Evolutionary conservation across 2,329 filamentous ascomycete species (phyloP).

Genomic region (Microsporum canis): DNA sequence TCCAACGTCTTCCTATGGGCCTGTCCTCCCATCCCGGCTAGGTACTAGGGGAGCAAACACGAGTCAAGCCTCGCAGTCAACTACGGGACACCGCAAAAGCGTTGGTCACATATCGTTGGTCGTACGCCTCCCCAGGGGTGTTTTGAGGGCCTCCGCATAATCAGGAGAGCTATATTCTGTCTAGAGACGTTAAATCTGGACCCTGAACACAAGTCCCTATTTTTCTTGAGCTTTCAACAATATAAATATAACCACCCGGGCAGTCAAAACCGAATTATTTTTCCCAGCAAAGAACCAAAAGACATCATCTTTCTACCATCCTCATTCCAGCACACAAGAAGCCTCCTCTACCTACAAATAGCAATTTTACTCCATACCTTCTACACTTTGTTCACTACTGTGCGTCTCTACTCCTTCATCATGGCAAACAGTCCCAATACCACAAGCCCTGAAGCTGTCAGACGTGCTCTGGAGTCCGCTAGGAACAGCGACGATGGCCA

Average conservation of each 20-base stretch:
- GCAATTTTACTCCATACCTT: not conserved
- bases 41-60: conserved; percentile 1
- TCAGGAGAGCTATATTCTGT: not conserved
- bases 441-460: conserved; percentile 38
- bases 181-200: not conserved
- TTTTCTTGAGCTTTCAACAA: not conserved
- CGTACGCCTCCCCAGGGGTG: not conserved
- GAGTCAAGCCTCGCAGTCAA: conserved; percentile 3
- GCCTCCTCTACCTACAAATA: not conserved
- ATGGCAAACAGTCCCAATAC: conserved; percentile 29
- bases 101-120: conserved; percentile 4
- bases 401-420: not conserved
- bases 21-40: conserved; percentile 1
- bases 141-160: conserved; percentile 1
- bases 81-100: not conserved
- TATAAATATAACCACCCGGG: not conserved
- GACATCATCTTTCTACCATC: not conserved
- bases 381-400: not conserved
- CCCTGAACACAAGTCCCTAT: not conserved
- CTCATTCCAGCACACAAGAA: not conserved
- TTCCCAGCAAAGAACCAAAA: not conserved
- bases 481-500: conserved; percentile 59
- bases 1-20: conserved; percentile 1
- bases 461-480: conserved; percentile 62
- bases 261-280: not conserved